These are phyloP conservation scores for Ulota crispa DNA, from an alignment of 225 moss, liverwort and hornwort species.

Conservation along the genomic window DNA sequence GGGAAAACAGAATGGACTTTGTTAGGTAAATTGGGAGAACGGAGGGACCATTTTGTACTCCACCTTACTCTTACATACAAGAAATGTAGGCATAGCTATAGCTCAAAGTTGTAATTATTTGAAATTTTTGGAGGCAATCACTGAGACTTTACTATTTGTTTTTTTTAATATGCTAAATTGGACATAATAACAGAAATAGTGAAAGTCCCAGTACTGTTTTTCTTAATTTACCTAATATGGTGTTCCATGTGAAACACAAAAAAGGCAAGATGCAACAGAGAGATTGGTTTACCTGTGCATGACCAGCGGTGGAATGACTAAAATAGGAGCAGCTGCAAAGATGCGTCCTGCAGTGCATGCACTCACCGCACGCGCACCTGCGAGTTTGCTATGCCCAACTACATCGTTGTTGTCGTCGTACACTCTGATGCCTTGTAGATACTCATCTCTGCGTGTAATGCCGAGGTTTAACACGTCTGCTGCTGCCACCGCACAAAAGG, in stretches of 20 bases:
- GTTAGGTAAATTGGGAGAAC: no score
- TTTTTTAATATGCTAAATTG: no score
- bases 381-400: constrained; percentile 74
- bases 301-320: constrained; percentile 83
- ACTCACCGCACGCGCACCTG: constrained; percentile 84
- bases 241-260: not conserved
- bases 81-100: no score
- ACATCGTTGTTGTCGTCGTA: constrained; percentile 78
- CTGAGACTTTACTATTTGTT: no score
- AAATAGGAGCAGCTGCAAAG: constrained; percentile 88
- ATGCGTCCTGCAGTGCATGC: constrained; percentile 91
- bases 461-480: constrained; percentile 93
- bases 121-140: no score
- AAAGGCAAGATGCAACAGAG: not conserved
- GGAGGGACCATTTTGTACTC: no score
- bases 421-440: constrained; percentile 78
- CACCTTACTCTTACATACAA: no score
- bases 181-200: no score
- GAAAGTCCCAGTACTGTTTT: no score
- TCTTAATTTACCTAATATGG: no score
- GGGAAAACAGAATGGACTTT: no score
- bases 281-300: constrained; percentile 68
- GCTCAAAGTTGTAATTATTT: no score
- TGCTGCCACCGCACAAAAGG: constrained; percentile 93
- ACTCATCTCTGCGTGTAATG: constrained; percentile 89